Evolutionary conservation across 495 filamentous ascomycete species (phyloP), one percentile per base, ranked within the genome.

Genomic region (Tuber melanosporum): DNA sequence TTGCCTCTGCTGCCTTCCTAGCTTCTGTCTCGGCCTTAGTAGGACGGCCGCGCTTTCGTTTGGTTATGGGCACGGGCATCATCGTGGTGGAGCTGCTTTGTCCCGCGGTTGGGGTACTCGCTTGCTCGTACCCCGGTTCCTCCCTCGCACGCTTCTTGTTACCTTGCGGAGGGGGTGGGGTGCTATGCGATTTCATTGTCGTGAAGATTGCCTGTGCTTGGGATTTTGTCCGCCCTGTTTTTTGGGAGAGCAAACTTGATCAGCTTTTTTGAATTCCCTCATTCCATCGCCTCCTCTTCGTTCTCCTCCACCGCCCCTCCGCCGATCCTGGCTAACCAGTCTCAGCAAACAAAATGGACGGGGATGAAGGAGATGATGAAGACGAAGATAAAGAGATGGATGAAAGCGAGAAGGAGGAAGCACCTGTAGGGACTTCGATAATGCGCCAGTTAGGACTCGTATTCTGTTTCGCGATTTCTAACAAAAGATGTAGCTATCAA

Each of bases 21-120:
- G 76, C 80, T 69, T 82, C 80, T 7, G 76, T 75, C 70, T 82
- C 80, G 19, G 80, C 80, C 52, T 82, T 82, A 6, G 80, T 82
- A 19, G 80, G 80, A 41, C 80, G 76, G 2, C 80, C 80, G 42
- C 80, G 79, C 74, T 82, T 82, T 62, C 80, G 80, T 57, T 82
- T 82, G 19, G 78, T 73, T 62, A 80, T 74, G 12, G 73, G 78
- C 62, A 39, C 45, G 47, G 39, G 20, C 20, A 42, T 72, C n/a
- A 32, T 43, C 14, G 41, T 36, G 4, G 71, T 15, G 10, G 41
- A 15, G 41, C 71, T 42, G 41, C 71, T 43, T 46, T 46, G 71
- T 72, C 41, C 41, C 32, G 15, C 41, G n/a, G 20, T 41, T 4
- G 43, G 47, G 46, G 36, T 20, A 26, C 9, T 71, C 62, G 12